Base-by-base conservation (phyloP, 1,139 yeast genomes). In the Candida glucosophila region DNA sequence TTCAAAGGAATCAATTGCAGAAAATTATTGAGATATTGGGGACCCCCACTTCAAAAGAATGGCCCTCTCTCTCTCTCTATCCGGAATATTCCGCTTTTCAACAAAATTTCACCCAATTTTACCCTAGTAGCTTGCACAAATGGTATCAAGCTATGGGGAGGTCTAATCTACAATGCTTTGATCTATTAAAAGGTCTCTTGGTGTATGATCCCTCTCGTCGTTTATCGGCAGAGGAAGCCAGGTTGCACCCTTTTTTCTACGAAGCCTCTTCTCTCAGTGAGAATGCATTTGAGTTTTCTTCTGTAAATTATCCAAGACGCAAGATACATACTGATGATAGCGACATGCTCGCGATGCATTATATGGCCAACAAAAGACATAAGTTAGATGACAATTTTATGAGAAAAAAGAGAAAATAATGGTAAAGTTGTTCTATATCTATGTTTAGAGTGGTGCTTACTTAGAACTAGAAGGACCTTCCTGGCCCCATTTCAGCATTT, bases 1-100 rank as follows among this genome's bases (percentile, higher is more conserved):
- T 90, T 49, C 98, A 90, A 52, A 76, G 81, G 30, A 88, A 82
- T 45, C 99, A 90, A 55, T 68, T 88, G 47, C 81, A 82, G 41
- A 86, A 86, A 46, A 88, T 90, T 15, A 62, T 90, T 17, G 97
- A 90, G 49, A 79, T 90, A 11, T 55, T 90, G 37, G 99, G 99
- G 1, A 74, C 93, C 0, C 99, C 99, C 1, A 73, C 73, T 3
- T 48, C 62, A 3, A 71, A 74, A 13, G 67, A 59, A 23, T 90
- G 98, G 98, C 81, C 90, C 0, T 64, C 78, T 14, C 52, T 90
- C 22, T 61, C 66, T 25, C 77, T 77, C 36, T 86, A 85, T 44
- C 98, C 98, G 0, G 98, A 90, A 42, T 90, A 68, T 46, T 66
- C 66, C 12, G 71, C 85, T 12, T 60, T 61, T 32, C 63, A 58